Evolutionary conservation across 192 early-diverging fungal species (phyloP).

Genomic region (Helicostylum pulchrum): DNA sequence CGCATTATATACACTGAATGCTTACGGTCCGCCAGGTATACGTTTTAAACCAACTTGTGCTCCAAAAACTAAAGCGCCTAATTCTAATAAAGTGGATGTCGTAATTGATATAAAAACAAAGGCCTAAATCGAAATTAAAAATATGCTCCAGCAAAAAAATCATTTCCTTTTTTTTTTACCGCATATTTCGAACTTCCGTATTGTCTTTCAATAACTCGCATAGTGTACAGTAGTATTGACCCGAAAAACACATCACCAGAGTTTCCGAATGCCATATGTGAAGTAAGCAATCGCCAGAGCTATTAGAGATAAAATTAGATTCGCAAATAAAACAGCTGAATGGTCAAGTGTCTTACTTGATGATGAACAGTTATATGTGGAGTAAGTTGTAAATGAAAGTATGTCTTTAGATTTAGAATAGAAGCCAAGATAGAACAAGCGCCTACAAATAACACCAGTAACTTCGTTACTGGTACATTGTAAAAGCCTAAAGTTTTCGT

Average conservation of each 20-base stretch:
- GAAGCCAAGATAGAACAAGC: slow-evolving; percentile 45
- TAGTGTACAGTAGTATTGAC: slow-evolving; percentile 54
- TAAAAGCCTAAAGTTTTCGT: slow-evolving; percentile 47
- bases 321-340: background rate
- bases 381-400: slow-evolving; percentile 51
- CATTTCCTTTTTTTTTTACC: slow-evolving; percentile 29
- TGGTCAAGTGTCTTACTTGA: slow-evolving; percentile 40
- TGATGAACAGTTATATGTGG: slow-evolving; percentile 59
- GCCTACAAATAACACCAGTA: slow-evolving; percentile 46
- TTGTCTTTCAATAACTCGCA: slow-evolving; percentile 58
- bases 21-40: slow-evolving; percentile 55
- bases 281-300: slow-evolving; percentile 63
- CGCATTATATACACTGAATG: background rate
- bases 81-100: slow-evolving; percentile 49
- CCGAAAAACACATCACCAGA: slow-evolving; percentile 60
- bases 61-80: slow-evolving; percentile 47
- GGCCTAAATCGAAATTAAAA: slow-evolving; percentile 30
- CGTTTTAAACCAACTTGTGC: slow-evolving; percentile 40
- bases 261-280: slow-evolving; percentile 51
- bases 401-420: slow-evolving; percentile 50
- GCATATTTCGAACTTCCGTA: slow-evolving; percentile 63
- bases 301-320: slow-evolving; percentile 16
- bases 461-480: slow-evolving; percentile 63
- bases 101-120: slow-evolving; percentile 50
- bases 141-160: background rate